These are phyloP conservation scores for Pulveroboletus ravenelii DNA, from an alignment of 768 basidiomycete genomes.

Conservation along the genomic window DNA sequence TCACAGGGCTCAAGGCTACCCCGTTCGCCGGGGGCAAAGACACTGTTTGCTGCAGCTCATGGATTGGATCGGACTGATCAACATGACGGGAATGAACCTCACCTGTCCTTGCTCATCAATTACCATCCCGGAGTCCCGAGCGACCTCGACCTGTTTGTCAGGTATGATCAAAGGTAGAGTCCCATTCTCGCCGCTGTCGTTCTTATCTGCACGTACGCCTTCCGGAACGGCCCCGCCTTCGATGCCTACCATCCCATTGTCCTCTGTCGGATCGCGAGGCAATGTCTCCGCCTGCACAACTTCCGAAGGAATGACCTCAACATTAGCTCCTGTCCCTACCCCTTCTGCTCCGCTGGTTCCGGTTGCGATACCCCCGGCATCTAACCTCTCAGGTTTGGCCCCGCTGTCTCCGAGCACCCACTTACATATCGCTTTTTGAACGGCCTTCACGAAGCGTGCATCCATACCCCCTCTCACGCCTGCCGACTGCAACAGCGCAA, in stretches of 20 bases:
- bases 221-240: background rate
- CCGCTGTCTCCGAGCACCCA: conserved; percentile 25
- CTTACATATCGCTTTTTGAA: conserved; percentile 28
- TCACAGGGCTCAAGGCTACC: conserved; percentile 7
- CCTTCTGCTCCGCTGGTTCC: background rate
- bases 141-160: conserved; percentile 2
- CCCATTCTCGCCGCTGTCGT: background rate
- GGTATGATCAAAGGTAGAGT: background rate
- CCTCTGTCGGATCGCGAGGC: conserved; percentile 1
- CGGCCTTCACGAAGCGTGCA: conserved; percentile 34
- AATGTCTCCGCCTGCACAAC: background rate
- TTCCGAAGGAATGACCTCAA: background rate
- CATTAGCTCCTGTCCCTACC: background rate
- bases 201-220: background rate
- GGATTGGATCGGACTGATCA: background rate
- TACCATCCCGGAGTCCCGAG: conserved; percentile 11
- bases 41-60: conserved; percentile 4
- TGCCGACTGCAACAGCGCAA: conserved; percentile 27
- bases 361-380: background rate
- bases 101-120: conserved; percentile 22
- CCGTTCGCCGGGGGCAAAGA: background rate
- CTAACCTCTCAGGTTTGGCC: conserved; percentile 9
- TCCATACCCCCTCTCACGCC: conserved; percentile 37
- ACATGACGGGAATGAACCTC: conserved; percentile 1
- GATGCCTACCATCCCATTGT: conserved; percentile 19